phyloP scores from a whole-genome alignment of 2,329 filamentous ascomycete species.

The Clonostachys rhizophaga region DNA sequence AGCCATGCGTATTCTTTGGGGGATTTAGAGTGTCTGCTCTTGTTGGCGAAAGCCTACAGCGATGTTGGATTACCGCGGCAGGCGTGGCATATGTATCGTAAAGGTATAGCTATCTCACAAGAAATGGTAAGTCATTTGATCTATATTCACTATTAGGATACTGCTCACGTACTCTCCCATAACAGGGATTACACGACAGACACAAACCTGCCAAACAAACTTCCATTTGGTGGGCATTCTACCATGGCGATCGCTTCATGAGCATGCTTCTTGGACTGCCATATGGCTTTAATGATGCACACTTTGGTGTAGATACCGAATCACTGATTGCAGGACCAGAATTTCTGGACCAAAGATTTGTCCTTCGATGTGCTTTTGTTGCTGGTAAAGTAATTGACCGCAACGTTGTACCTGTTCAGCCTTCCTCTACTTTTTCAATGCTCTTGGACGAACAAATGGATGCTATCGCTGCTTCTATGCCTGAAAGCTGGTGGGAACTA shows the following conservation, averaged over 20 bases:
- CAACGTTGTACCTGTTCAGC: conserved; percentile 23
- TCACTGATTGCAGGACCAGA: conserved; percentile 1
- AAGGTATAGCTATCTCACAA: conserved; percentile 32
- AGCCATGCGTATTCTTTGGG: conserved; percentile 30
- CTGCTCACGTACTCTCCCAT: too few relatives aligned
- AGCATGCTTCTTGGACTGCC: conserved; percentile 35
- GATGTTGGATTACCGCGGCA: conserved; percentile 36
- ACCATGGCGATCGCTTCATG: conserved; percentile 31
- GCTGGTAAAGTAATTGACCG: conserved; percentile 35
- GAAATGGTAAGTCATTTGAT: conserved; percentile 25
- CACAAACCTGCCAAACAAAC: not conserved
- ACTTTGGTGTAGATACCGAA: conserved; percentile 1
- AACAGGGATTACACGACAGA: not conserved
- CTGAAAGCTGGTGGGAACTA: conserved; percentile 28
- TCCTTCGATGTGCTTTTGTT: conserved; percentile 20
- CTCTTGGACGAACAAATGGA: conserved; percentile 35
- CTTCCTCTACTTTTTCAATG: conserved; percentile 23
- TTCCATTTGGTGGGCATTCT: conserved; percentile 10
- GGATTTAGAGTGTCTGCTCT: conserved; percentile 34
- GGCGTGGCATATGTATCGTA: conserved; percentile 32
- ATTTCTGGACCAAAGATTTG: conserved; percentile 1
- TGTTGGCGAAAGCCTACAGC: conserved; percentile 34
- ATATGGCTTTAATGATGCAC: conserved; percentile 8
- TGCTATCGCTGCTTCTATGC: conserved; percentile 23
- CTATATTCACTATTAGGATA: too few relatives aligned